Base-by-base conservation (phyloP, 306 rosid species). In the Cucurbita pepo region DNA sequence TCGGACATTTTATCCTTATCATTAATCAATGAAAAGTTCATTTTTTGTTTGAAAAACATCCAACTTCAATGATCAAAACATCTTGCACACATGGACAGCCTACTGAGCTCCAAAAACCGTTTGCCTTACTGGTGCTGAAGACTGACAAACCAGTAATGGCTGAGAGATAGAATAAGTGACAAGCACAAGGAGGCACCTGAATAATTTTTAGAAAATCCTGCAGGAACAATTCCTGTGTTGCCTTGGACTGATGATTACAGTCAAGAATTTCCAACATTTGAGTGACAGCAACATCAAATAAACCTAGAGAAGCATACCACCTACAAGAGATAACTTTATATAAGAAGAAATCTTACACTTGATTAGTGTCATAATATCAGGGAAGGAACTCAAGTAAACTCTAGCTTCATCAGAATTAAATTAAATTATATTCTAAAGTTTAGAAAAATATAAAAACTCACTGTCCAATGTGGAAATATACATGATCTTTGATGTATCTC, bases 401-500 rank as follows among this genome's bases (percentile, higher is more conserved):
- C 7, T 15, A 25, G 44, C 58, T 69, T 69, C 57, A 14, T 69
- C 21, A 15, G 53, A 48, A 22, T 47, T 69, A 13, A 15, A 67
- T 14, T 14, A 73, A 56, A 72, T 61, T 18, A 53, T 50, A 51
- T 30, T 43, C 30, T 25, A 25, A 74, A 71, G 67, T 54, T 51
- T 77, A 38, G 21, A 63, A 44, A 69, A 71, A 72, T 10, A 80
- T 66, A 53, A 72, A 43, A 81, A 86, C 96, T 86, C 86, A 94
- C 99, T 89, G 95, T 84, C 96, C 99, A 78, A 94, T 88, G 81
- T 88, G 91, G 81, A 91, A 94, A 86, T 91, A 89, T 79, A 94
- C 95, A 84, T 89, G 97, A 76, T 94, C 97, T 79, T 81, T 89
- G 72, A 94, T 89, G 79, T 86, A 88, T 82, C 86, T 83, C 99